Evolutionary conservation across 1,284 basidiomycete genomes (phyloP), one percentile per base, ranked within the genome.

Genomic region (Fistulina hepatica): DNA sequence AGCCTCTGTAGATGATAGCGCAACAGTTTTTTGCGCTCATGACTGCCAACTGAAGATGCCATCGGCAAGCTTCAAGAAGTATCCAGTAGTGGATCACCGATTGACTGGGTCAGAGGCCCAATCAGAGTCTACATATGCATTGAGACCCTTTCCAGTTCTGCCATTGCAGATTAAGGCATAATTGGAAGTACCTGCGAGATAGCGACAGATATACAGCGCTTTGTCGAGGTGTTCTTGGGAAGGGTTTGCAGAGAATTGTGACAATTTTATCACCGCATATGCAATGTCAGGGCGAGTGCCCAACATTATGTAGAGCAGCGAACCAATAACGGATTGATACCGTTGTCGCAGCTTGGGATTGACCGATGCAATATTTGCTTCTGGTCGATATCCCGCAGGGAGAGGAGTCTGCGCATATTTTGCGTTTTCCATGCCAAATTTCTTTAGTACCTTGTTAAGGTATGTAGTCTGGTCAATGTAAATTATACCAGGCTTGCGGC

Each of bases 281-380:
- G 48, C 43, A 33, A 58, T 52, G 34, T 61, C 57, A 11, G 59
- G 59, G 5, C 52, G 44, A 7, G 59, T 59, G 8, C 53, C 49
- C 7, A 59, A 32, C 44, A 54, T 54, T 2, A 55, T 24, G 33
- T 57, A 61, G 13, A 60, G 39, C 20, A 58, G 44, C 3, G 51
- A 48, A 22, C 59, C 53, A 27, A 60, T 54, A 0, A 36, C 33
- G 20, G 34, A 37, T 30, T 41, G 39, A 21, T 23, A 42, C 23
- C 33, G 12, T 5, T 16, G 13, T 15, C 36, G 17, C 11, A 45
- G 27, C 8, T 30, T 21, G 15, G 33, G 5, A 40, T 45, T 26
- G 20, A 40, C 33, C 7, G 4, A 20, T 12, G 13, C 32, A 13
- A 26, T 30, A 21, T 43, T 28, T 5, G 21, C 30, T n/a, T 9